phyloP scores from a whole-genome alignment of 306 rosid genomes.

The Sesbania bispinosa region DNA sequence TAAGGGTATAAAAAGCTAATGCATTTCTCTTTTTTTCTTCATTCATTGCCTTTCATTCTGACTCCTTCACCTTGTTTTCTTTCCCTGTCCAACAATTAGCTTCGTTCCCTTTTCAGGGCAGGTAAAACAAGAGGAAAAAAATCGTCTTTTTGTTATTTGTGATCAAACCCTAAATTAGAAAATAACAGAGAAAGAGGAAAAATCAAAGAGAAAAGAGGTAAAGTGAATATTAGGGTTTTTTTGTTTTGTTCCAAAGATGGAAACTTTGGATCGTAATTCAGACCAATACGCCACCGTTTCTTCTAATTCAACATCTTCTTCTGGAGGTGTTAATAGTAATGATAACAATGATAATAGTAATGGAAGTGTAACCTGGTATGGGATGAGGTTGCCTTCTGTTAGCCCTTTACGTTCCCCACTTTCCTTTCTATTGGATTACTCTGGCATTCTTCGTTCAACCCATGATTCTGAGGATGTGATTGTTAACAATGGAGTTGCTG shows the following conservation, averaged over 20 bases:
- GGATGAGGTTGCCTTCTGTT: conserved; percentile 47
- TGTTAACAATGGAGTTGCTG: conserved; percentile 30
- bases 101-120: neutral
- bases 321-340: conserved; percentile 14
- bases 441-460: conserved; percentile 52
- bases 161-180: conserved; percentile 12
- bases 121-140: neutral
- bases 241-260: conserved; percentile 33
- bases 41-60: neutral
- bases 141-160: neutral
- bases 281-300: conserved; percentile 31
- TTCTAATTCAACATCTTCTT: conserved; percentile 27
- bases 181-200: neutral
- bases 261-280: conserved; percentile 34
- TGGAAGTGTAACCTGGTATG: conserved; percentile 32
- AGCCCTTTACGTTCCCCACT: conserved; percentile 60
- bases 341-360: neutral
- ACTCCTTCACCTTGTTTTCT: neutral
- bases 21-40: neutral
- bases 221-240: conserved; percentile 29
- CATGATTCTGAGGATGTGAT: conserved; percentile 37
- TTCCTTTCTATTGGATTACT: conserved; percentile 63
- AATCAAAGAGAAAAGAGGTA: neutral
- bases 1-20: neutral
- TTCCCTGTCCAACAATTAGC: neutral